Conservation (phyloP, 768 basidiomycete species). For the Collybiopsis luxurians region DNA sequence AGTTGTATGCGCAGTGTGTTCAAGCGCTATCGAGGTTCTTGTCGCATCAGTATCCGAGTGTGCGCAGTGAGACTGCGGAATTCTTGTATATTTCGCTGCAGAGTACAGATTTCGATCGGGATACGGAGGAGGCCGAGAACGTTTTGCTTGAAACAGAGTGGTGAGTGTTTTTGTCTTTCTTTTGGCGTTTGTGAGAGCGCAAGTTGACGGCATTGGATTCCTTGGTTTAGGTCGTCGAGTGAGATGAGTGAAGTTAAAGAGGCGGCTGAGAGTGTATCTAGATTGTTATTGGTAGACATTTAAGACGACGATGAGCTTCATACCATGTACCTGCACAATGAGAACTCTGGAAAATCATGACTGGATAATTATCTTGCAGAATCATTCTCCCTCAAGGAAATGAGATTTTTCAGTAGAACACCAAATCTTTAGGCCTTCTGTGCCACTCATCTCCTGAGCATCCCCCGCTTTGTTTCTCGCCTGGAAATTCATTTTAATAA, state of each 20-base stretch:
- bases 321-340: neutral
- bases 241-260: constrained; percentile 36
- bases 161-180: constrained; percentile 36
- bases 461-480: too few relatives aligned
- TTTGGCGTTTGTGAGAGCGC: too few relatives aligned
- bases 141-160: constrained; percentile 81
- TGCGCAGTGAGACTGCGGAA: constrained; percentile 80
- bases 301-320: neutral
- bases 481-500: too few relatives aligned
- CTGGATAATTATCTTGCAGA: too few relatives aligned
- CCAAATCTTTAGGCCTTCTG: too few relatives aligned
- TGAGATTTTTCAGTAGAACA: too few relatives aligned
- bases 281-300: constrained; percentile 27
- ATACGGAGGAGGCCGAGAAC: constrained; percentile 66
- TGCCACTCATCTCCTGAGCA: too few relatives aligned
- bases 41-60: constrained; percentile 73
- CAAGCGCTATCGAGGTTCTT: constrained; percentile 59
- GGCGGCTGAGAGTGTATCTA: constrained; percentile 39
- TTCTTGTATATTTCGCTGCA: constrained; percentile 78
- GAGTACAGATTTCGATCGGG: constrained; percentile 60
- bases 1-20: constrained; percentile 43
- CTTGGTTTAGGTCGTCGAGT: constrained; percentile 46
- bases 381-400: too few relatives aligned
- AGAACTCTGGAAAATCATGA: too few relatives aligned
- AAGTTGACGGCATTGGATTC: too few relatives aligned